phyloP scores from a whole-genome alignment of 805 yeast genomes.

The Blastobotrys parvus region DNA sequence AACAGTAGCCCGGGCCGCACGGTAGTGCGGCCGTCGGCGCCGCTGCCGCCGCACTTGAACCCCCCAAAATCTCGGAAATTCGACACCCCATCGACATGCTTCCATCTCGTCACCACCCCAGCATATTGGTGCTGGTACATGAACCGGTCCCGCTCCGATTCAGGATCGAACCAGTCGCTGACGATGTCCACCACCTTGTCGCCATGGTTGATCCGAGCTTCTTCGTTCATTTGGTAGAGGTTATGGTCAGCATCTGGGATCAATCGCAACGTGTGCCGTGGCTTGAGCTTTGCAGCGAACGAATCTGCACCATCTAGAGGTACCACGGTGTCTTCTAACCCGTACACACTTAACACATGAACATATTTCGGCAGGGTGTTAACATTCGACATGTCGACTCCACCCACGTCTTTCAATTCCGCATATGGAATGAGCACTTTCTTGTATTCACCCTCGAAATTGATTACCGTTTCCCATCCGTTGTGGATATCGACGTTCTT shows the following conservation, averaged over 20 bases:
- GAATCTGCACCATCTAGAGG: constrained; percentile 53
- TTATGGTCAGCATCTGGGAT: constrained; percentile 75
- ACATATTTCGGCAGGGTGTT: constrained; percentile 26
- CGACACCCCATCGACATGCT: constrained; percentile 52
- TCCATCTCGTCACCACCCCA: constrained; percentile 47
- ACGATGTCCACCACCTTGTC: constrained; percentile 43
- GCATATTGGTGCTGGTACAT: constrained; percentile 30
- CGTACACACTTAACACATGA: constrained; percentile 61
- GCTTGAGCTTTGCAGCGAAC: constrained; percentile 48
- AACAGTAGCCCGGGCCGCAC: constrained; percentile 45
- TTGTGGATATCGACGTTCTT: constrained; percentile 16
- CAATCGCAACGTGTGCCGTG: constrained; percentile 42
- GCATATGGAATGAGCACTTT: constrained; percentile 9
- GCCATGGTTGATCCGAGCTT: constrained; percentile 46
- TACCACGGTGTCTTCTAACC: constrained; percentile 56
- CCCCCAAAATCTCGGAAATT: constrained; percentile 83
- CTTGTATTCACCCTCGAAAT: constrained; percentile 16
- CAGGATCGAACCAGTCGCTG: constrained; percentile 36
- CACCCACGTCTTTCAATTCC: constrained; percentile 6
- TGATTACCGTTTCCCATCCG: constrained; percentile 26
- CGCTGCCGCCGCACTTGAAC: constrained; percentile 35
- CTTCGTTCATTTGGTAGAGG: constrained; percentile 47
- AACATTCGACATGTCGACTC: constrained; percentile 6
- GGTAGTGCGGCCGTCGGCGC: constrained; percentile 23
- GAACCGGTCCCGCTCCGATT: constrained; percentile 48